A percentile compares a stretch with the other conserved stretches of the same genome.
These are phyloP conservation scores for Cytospora piceicola DNA, from an alignment of 2,329 filamentous ascomycete species.

Conservation along the genomic window DNA sequence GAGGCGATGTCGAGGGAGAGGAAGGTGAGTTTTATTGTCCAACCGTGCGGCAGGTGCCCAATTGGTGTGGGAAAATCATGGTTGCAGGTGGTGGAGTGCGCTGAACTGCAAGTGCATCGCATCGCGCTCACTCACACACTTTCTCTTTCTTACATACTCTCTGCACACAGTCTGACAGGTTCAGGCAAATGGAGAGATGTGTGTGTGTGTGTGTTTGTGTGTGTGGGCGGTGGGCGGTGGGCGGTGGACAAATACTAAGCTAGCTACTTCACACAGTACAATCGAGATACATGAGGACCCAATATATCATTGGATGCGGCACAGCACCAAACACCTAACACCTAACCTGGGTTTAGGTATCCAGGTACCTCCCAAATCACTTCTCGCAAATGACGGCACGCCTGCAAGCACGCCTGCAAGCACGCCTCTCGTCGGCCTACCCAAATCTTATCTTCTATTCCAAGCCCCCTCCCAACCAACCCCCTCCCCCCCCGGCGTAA, in stretches of 20 bases:
- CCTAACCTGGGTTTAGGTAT: too few species aligned
- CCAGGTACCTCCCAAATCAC: conserved; percentile 25
- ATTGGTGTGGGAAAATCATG: background rate
- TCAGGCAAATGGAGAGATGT: background rate
- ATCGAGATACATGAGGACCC: conserved; percentile 11
- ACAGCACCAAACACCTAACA: background rate
- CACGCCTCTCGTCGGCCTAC: background rate
- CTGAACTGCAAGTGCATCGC: background rate
- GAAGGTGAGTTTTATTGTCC: conserved; percentile 29
- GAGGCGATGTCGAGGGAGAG: conserved; percentile 24
- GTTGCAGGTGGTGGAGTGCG: background rate
- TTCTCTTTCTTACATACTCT: too few species aligned
- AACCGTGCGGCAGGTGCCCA: conserved; percentile 15
- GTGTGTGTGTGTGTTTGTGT: too few species aligned
- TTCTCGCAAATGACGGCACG: conserved; percentile 25
- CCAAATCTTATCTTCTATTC: background rate
- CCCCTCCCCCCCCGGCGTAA: background rate
- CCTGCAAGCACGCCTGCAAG: background rate
- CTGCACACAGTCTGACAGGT: background rate
- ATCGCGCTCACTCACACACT: too few species aligned
- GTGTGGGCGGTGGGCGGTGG: background rate
- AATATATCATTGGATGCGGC: conserved; percentile 5
- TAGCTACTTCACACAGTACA: conserved; percentile 12
- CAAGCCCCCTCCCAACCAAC: conserved; percentile 8
- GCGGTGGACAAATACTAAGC: background rate